These are phyloP conservation scores for Moniliella sp. DNA, from an alignment of 1,284 basidiomycete genomes.

Conservation along the genomic window DNA sequence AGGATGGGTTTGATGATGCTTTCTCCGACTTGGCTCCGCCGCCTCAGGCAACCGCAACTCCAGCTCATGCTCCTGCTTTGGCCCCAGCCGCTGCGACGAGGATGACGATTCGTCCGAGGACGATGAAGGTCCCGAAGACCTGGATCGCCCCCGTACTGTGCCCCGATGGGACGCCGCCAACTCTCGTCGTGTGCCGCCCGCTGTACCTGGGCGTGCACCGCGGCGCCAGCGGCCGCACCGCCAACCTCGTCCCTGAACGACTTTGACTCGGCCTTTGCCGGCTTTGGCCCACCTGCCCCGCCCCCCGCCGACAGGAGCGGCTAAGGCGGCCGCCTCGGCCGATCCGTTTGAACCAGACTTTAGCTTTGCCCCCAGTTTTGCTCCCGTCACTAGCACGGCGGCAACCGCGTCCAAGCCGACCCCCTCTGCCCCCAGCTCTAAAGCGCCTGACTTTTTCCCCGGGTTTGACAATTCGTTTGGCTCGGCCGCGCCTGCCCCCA, in stretches of 20 bases:
- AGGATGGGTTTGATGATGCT: slow-evolving; percentile 42
- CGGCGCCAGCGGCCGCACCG: not conserved
- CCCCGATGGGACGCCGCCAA: slow-evolving; percentile 32
- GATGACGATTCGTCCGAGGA: slow-evolving; percentile 2
- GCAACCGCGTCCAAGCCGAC: slow-evolving; percentile 1
- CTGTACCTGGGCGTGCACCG: slow-evolving; percentile 1
- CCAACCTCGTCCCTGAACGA: not conserved
- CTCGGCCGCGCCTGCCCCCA: no score
- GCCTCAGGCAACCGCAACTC: slow-evolving; percentile 5
- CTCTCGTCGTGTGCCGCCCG: slow-evolving; percentile 5
- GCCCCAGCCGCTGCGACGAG: slow-evolving; percentile 6
- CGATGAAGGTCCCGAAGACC: slow-evolving; percentile 8
- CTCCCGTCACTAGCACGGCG: slow-evolving; percentile 2
- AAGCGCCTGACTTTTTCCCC: no score
- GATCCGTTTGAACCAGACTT: slow-evolving; percentile 25
- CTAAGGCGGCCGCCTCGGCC: slow-evolving; percentile 7
- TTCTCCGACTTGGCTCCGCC: slow-evolving; percentile 39
- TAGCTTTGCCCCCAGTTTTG: slow-evolving; percentile 24
- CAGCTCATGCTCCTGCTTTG: slow-evolving; percentile 1
- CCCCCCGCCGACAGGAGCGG: not conserved
- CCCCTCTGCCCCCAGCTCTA: not conserved
- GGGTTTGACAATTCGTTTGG: no score
- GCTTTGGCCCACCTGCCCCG: slow-evolving; percentile 11
- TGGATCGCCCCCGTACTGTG: no score
- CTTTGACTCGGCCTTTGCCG: slow-evolving; percentile 18